Evolutionary conservation across 495 filamentous ascomycete genomes (phyloP).

Genomic region (Durotheca rogersii): DNA sequence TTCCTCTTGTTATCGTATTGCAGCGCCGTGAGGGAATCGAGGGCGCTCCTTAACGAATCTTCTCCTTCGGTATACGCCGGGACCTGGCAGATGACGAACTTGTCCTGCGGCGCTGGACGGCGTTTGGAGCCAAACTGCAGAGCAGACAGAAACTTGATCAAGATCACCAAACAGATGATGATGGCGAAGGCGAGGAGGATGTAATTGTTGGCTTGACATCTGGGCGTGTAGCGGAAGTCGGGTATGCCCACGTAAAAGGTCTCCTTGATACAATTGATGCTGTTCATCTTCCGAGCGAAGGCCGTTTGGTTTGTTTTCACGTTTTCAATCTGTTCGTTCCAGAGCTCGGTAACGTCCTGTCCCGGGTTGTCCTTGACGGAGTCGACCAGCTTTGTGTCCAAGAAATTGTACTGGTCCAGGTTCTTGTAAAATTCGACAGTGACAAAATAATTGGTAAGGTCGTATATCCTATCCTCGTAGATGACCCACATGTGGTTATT

Average conservation of each 20-base stretch:
- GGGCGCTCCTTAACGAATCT: constrained; percentile 84
- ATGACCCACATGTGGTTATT: constrained; percentile 77
- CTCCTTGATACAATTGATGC: constrained; percentile 76
- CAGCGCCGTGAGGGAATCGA: constrained; percentile 91
- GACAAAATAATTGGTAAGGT: constrained; percentile 87
- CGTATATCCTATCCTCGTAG: constrained; percentile 72
- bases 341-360: constrained; percentile 67
- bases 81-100: constrained; percentile 98
- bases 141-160: constrained; percentile 89
- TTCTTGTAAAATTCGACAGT: constrained; percentile 58
- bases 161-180: constrained; percentile 74
- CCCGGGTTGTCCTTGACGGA: constrained; percentile 75
- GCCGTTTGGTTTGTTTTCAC: constrained; percentile 41
- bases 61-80: constrained; percentile 98
- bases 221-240: constrained; percentile 76
- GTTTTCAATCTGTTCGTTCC: constrained; percentile 49
- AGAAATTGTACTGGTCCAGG: constrained; percentile 59
- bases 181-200: constrained; percentile 84
- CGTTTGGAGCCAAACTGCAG: constrained; percentile 92
- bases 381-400: constrained; percentile 62
- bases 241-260: constrained; percentile 78
- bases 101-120: constrained; percentile 87
- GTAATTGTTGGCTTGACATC: constrained; percentile 88
- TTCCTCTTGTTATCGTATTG: constrained; percentile 98
- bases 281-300: constrained; percentile 51